Evolutionary conservation across 1,284 basidiomycete genomes (phyloP), one percentile per base, ranked within the genome.

Genomic region (Sporisorium exsertum): DNA sequence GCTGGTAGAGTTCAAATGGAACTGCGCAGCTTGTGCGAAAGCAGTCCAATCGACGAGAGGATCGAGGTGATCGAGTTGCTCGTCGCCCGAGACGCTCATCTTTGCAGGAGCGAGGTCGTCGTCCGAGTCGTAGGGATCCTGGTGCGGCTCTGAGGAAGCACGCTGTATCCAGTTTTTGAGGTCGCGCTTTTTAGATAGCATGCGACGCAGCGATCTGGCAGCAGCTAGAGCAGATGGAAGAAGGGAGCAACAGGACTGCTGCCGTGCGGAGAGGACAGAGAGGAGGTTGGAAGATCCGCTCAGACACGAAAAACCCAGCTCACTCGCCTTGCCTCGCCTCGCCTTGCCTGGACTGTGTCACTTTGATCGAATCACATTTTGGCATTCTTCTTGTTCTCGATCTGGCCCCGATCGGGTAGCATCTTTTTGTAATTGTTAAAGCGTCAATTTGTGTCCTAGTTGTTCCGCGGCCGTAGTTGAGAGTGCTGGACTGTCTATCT

Each of bases 51-150:
- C 68, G 13, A 60, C 42, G 35, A 63, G 51, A 22, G 70, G 70
- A 46, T 68, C 72, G 66, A 69, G 46, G 35, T 32, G 32, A 33
- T 50, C 63, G 9, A 15, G 15, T 5, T 24, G 22, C 7, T 69
- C 70, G 50, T 73, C 67, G 53, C 64, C 64, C 7, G 62, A 64
- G 54, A 64, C 62, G 52, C 67, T 76, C 64, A 70, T 76, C 46
- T 65, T 70, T 47, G 58, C 56, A 16, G 81, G 78, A 51, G 74
- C 72, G 69, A 81, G 74, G 35, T 80, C 79, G 72, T 82, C 81
- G 65, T 82, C 81, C 43, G 74, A 66, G 72, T 80, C 78, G 75
- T 83, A 83, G 5, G 82, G 80, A 46, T 78, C 64, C 33, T 55
- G 67, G 22, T 65, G 73, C 16, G 65, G 58, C 52, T 72, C 56